These are phyloP conservation scores for Diplotaxis tenuifolia DNA, from an alignment of 345 rosid species.

Conservation along the genomic window DNA sequence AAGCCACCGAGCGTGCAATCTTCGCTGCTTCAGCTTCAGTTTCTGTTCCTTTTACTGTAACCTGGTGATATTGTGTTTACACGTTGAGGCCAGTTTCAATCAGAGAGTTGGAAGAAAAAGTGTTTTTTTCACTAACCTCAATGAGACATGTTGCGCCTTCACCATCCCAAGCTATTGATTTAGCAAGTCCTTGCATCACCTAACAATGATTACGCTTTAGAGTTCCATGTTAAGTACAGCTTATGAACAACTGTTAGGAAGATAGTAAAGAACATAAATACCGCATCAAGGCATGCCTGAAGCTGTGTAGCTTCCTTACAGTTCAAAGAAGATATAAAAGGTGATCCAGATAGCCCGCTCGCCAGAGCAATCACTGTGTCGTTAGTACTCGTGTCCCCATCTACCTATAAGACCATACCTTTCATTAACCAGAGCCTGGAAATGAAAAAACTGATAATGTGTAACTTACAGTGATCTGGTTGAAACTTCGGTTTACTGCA, in stretches of 20 bases:
- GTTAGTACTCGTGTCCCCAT: constrained; percentile 95
- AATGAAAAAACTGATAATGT: background rate
- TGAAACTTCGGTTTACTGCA: constrained; percentile 89
- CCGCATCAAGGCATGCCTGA: constrained; percentile 92
- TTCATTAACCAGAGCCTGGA: background rate
- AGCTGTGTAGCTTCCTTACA: constrained; percentile 67
- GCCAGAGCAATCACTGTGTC: constrained; percentile 91
- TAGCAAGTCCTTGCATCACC: constrained; percentile 99
- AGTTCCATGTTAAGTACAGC: constrained; percentile 2
- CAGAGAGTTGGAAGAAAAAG: background rate
- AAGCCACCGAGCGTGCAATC: constrained; percentile 88
- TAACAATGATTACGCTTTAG: constrained; percentile 16
- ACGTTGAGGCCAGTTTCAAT: background rate
- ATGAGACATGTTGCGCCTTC: constrained; percentile 96
- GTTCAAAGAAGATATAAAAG: constrained; percentile 58
- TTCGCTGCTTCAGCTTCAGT: constrained; percentile 79
- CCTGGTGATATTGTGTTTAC: constrained; percentile 39
- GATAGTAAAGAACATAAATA: constrained; percentile 32
- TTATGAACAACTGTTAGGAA: background rate
- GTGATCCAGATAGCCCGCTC: constrained; percentile 82
- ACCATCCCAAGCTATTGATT: constrained; percentile 99
- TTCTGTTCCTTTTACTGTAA: constrained; percentile 64
- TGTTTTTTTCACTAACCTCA: constrained; percentile 54
- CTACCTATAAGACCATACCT: constrained; percentile 55
- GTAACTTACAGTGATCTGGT: constrained; percentile 85